Evolutionary conservation across 2,329 filamentous ascomycete genomes (phyloP).

Genomic region (Colletotrichum sp.): DNA sequence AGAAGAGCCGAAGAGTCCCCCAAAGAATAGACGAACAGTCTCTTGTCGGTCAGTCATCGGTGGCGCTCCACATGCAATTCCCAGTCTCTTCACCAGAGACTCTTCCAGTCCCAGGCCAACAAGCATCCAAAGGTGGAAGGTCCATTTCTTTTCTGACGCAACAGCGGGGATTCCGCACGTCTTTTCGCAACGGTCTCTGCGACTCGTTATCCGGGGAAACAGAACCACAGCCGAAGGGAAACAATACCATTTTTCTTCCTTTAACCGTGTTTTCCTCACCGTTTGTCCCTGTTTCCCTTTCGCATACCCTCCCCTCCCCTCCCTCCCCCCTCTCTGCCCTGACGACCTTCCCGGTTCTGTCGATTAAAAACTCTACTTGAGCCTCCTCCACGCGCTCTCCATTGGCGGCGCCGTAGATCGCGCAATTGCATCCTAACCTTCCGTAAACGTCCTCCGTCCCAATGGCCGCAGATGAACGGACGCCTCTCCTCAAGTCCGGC

Average conservation of each 20-base stretch:
- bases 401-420: background rate
- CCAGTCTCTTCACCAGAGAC: background rate
- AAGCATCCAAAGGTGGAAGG: background rate
- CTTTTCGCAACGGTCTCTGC: background rate
- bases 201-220: background rate
- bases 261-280: background rate
- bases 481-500: constrained; percentile 17
- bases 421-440: background rate
- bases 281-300: background rate
- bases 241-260: background rate
- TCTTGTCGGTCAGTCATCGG: background rate
- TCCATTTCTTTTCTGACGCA: constrained; percentile 10
- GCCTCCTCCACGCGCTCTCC: background rate
- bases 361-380: background rate
- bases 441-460: background rate
- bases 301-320: background rate
- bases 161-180: constrained; percentile 19
- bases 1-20: background rate
- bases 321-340: background rate
- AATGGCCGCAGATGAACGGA: constrained; percentile 21
- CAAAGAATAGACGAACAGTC: background rate
- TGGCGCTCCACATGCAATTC: constrained; percentile 1
- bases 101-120: background rate
- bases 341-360: background rate
- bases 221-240: background rate